phyloP scores from a whole-genome alignment of 768 basidiomycete species.

The Amanita rubescens region DNA sequence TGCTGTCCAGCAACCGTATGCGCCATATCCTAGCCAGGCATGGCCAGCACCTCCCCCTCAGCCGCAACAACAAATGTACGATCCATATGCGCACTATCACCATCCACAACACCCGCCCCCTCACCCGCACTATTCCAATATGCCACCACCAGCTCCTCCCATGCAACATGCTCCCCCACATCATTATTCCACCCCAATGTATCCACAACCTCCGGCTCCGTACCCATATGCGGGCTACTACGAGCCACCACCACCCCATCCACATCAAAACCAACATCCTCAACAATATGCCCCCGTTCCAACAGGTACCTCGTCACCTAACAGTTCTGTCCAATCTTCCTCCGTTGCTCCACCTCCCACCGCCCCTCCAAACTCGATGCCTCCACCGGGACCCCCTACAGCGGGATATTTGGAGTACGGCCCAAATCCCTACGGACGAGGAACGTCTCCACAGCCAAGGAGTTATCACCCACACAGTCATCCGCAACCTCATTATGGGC shows the following conservation, averaged over 20 bases:
- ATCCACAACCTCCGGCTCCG: constrained; percentile 19
- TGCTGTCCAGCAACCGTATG: constrained; percentile 6
- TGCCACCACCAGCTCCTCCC: constrained; percentile 15
- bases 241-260: constrained; percentile 19
- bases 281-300: constrained; percentile 13
- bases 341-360: not conserved
- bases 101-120: constrained; percentile 15
- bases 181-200: constrained; percentile 21
- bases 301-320: not conserved
- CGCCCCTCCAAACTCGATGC: constrained; percentile 6
- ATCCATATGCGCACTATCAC: constrained; percentile 12
- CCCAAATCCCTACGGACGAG: not conserved
- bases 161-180: constrained; percentile 16
- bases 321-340: not conserved
- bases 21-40: constrained; percentile 7
- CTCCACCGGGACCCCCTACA: constrained; percentile 9
- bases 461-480: constrained; percentile 13
- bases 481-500: constrained; percentile 9
- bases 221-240: constrained; percentile 16
- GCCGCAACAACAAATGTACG: constrained; percentile 11
- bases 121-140: constrained; percentile 17
- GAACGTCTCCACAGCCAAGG: constrained; percentile 9
- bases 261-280: constrained; percentile 22
- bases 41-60: constrained; percentile 13
- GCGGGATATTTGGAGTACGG: constrained; percentile 2